Base-by-base conservation (phyloP, 2,329 filamentous ascomycete genomes). In the Blumeriella jaapii region DNA sequence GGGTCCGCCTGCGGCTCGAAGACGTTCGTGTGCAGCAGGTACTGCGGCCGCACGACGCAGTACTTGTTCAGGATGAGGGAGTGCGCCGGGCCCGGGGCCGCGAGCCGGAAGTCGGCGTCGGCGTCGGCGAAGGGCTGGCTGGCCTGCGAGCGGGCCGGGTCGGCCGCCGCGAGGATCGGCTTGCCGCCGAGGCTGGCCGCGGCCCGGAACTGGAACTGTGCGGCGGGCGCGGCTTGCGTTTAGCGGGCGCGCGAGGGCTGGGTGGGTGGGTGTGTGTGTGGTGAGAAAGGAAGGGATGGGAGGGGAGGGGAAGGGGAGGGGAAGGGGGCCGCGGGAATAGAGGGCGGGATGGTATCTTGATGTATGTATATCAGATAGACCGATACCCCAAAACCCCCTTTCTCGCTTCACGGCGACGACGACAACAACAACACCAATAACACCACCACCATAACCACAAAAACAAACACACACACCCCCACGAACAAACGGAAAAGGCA, bases 11-110 rank as follows among this genome's bases (percentile, higher is more conserved):
- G 60, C 5, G 50, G 51, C 2, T 50, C 52, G 38, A 60, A 63
- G 1, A 57, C 49, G 5, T 50, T 52, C 5, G 62, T 63, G 29
- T 59, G 58, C 17, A 62, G 49, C 3, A 61, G 55, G 26, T 60
- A 54, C 38, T 57, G 53, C 3, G 58, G 58, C 8, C 58, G 46
- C 8, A 55, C 39, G 20, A 58, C 53, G 33, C 53, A 55, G 41
- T 56, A 59, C 41, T 59, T 59, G 47, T 57, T 60, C 11, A 60
- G 47, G 17, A 57, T 53, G 6, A 61, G 44, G 10, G 51, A 55
- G 32, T 60, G 56, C 13, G 47, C 43, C 3, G 45, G 35, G 4
- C 55, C 53, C 2, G 55, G 42, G 3, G 43, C 28, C 1, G 46
- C 46, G 3, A 59, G 49, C 2, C 55, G 47, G 39, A 58, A 56